Conservation (phyloP, 805 yeast genomes). For the Cyberlindnera euphorbiae region DNA sequence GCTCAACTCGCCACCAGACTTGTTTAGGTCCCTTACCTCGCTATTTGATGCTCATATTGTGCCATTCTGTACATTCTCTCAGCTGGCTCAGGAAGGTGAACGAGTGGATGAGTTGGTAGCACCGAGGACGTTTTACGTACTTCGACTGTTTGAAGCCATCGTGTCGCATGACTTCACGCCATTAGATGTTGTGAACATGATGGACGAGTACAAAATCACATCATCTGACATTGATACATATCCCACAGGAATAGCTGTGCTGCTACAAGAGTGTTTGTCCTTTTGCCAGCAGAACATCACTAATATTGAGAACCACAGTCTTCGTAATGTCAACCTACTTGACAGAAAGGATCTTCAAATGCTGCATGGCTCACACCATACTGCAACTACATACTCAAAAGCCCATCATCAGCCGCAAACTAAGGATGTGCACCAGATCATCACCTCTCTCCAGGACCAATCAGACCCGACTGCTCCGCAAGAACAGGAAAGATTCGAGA, state of each 20-base stretch:
- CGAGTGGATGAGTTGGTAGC: constrained; percentile 54
- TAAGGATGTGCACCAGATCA: constrained; percentile 39
- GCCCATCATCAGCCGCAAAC: constrained; percentile 14
- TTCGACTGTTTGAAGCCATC: constrained; percentile 58
- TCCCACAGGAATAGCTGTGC: constrained; percentile 68
- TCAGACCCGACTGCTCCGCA: constrained; percentile 53
- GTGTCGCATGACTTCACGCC: constrained; percentile 50
- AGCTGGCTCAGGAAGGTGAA: constrained; percentile 59
- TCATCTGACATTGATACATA: constrained; percentile 54
- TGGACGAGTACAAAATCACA: constrained; percentile 54
- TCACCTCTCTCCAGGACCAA: constrained; percentile 35
- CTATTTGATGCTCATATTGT: constrained; percentile 39
- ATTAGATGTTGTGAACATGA: constrained; percentile 52
- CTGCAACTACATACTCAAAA: not conserved
- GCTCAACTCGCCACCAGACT: constrained; percentile 53
- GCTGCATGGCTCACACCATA: not conserved
- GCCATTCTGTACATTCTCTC: constrained; percentile 62
- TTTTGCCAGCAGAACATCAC: constrained; percentile 49
- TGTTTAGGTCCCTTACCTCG: constrained; percentile 51
- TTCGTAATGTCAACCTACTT: constrained; percentile 48
- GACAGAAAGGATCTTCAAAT: constrained; percentile 60
- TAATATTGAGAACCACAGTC: constrained; percentile 41
- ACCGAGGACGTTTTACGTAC: constrained; percentile 57
- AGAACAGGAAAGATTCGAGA: constrained; percentile 61
- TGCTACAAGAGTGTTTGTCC: constrained; percentile 58